Base-by-base conservation (phyloP, 805 yeast genomes). In the Barnettozyma pratensis region DNA sequence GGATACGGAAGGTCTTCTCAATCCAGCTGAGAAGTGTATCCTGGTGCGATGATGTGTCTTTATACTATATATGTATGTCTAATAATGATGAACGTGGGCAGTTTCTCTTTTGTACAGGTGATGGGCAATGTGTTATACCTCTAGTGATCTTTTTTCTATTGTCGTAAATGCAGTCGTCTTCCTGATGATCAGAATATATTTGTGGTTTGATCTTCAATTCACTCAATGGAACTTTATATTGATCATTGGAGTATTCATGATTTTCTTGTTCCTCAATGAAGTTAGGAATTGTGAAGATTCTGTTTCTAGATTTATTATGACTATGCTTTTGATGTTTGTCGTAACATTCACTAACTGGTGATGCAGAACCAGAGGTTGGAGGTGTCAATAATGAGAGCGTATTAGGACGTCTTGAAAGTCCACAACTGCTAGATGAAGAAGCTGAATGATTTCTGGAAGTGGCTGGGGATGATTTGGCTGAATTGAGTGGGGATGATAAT, bases 321-420 rank as follows among this genome's bases (percentile, higher is more conserved):
- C 32, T 39, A 25, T 12, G 41, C 34, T 12, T 34, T 5, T 37
- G 38, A 25, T 36, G 41, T 9, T 19, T n/a, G 6, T 39, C 37
- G 11, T 26, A 9, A 36, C 30, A 45, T 12, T 43, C 52, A n/a
- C 46, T 42, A 28, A 49, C 39, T n/a, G 52, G 52, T 37, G 52
- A 49, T 4, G 49, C 49, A 37, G 52, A 46, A 9, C 52, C 48
- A n/a, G 52, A 49, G 30, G 49, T 46, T 42, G 52, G 52, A 6
- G 52, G 52, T 5, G 52, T 49, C 6, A 49, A 36, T 32, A 46
- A 29, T 2, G 48, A 43, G 9, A 25, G 11, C 9, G 14, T 29
- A 36, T 14, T 19, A 35, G 9, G 26, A 3, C 39, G 30, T 31
- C 37, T n/a, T 7, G 27, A 19, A 19, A 19, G 19, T 19, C 3